Evolutionary conservation across 2,329 filamentous ascomycete species (phyloP).

Genomic region (Verticillium nubilum): DNA sequence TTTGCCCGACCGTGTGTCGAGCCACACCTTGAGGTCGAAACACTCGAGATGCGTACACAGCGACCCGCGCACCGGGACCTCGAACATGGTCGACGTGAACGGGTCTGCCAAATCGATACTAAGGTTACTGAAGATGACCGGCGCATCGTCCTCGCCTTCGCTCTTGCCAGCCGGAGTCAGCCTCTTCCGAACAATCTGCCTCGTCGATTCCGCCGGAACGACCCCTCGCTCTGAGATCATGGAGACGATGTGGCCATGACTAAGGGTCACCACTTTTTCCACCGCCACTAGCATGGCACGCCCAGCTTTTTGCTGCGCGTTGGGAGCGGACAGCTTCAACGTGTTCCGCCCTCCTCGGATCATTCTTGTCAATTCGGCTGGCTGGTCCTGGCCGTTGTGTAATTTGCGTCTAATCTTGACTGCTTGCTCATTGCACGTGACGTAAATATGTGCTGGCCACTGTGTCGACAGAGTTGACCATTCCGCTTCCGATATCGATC

Average conservation of each 20-base stretch:
- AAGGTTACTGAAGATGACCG: conserved; percentile 51
- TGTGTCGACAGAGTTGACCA: conserved; percentile 61
- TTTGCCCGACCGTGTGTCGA: conserved; percentile 57
- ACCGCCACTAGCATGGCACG: conserved; percentile 60
- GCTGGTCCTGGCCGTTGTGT: conserved; percentile 70
- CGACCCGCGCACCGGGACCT: conserved; percentile 64
- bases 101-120: conserved; percentile 62
- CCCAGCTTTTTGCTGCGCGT: conserved; percentile 8
- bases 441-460: conserved; percentile 69
- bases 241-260: conserved; percentile 36
- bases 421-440: conserved; percentile 59
- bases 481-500: conserved; percentile 31
- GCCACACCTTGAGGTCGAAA: conserved; percentile 82
- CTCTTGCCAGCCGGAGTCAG: conserved; percentile 23
- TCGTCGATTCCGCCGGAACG: conserved; percentile 41
- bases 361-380: conserved; percentile 64
- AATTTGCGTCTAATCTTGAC: conserved; percentile 59
- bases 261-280: conserved; percentile 59
- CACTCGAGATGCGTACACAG: conserved; percentile 76
- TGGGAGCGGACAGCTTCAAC: conserved; percentile 45
- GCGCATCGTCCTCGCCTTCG: conserved; percentile 56
- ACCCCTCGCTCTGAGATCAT: conserved; percentile 29
- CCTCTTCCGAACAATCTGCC: conserved; percentile 49
- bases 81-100: conserved; percentile 59
- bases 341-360: conserved; percentile 56